These are phyloP conservation scores for Aspergillus novofumigatus DNA, from an alignment of 2,329 filamentous ascomycete genomes.

Conservation along the genomic window DNA sequence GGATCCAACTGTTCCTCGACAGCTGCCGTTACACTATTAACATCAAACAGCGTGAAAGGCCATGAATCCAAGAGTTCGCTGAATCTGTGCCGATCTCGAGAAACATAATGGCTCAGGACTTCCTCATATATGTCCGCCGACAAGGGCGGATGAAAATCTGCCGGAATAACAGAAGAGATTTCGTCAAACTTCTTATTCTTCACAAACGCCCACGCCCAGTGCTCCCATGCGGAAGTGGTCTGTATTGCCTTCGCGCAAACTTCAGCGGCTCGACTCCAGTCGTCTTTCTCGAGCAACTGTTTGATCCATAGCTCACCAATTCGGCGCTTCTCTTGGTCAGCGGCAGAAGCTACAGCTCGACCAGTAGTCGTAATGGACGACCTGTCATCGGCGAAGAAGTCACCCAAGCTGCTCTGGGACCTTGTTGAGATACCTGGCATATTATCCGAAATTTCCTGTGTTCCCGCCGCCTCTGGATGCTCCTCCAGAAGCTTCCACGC, in stretches of 20 bases:
- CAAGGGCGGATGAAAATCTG: constrained; percentile 72
- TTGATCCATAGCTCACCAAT: constrained; percentile 93
- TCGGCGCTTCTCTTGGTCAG: constrained; percentile 81
- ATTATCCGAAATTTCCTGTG: constrained; percentile 34
- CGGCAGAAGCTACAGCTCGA: constrained; percentile 57
- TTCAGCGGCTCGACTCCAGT: constrained; percentile 75
- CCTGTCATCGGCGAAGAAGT: constrained; percentile 71
- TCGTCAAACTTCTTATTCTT: constrained; percentile 83
- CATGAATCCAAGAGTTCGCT: constrained; percentile 76
- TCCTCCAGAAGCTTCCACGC: constrained; percentile 88
- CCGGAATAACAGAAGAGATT: constrained; percentile 79
- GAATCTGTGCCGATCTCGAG: constrained; percentile 69
- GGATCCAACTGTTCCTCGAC: constrained; percentile 79
- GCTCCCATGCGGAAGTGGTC: constrained; percentile 80
- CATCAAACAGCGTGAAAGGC: constrained; percentile 79
- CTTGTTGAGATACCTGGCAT: constrained; percentile 28
- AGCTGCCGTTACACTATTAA: constrained; percentile 68
- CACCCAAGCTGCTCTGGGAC: constrained; percentile 47
- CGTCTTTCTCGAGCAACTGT: constrained; percentile 68
- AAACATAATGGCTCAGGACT: constrained; percentile 82
- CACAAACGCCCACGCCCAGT: constrained; percentile 92
- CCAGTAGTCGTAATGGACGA: constrained; percentile 60
- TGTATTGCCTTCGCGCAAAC: constrained; percentile 79
- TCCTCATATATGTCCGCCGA: constrained; percentile 82
- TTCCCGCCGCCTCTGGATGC: constrained; percentile 66